These are phyloP conservation scores for Beta corolliflora DNA, from an alignment of 179 eudicot species.

Conservation along the genomic window DNA sequence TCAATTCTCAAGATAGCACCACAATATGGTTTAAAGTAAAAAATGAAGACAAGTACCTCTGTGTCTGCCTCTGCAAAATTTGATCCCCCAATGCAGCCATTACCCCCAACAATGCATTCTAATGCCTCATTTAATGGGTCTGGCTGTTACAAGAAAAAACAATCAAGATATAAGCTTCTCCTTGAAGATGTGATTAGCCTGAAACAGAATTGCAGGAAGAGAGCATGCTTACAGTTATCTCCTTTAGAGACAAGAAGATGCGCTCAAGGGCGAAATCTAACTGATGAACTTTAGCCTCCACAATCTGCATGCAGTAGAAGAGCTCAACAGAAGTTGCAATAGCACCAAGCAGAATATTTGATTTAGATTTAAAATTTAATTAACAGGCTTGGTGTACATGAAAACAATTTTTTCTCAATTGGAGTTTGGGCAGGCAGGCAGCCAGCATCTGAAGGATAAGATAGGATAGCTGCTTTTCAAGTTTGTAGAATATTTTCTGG, in stretches of 20 bases:
- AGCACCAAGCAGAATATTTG: neutral
- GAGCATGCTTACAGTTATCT: slow-evolving; percentile 58
- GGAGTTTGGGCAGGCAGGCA: slow-evolving; percentile 6
- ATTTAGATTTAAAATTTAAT: neutral
- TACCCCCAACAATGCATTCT: slow-evolving; percentile 78
- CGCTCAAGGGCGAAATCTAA: slow-evolving; percentile 84
- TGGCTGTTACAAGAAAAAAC: slow-evolving; percentile 52
- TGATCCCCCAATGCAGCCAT: slow-evolving; percentile 48
- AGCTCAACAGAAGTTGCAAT: neutral
- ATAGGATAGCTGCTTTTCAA: neutral
- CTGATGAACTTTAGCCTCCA: slow-evolving; percentile 92
- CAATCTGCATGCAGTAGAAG: slow-evolving; percentile 48
- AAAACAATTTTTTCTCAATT: neutral
- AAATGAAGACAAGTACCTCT: slow-evolving; percentile 54
- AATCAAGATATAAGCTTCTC: slow-evolving; percentile 5
- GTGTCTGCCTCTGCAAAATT: slow-evolving; percentile 56
- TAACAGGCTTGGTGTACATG: slow-evolving; percentile 4
- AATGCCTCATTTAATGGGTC: slow-evolving; percentile 79
- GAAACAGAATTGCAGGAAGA: slow-evolving; percentile 8
- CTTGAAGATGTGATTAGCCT: neutral
- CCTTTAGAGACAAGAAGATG: slow-evolving; percentile 82
- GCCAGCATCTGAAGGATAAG: neutral
- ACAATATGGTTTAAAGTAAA: neutral
- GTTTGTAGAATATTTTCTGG: neutral
- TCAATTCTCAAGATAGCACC: neutral